Conservation (phyloP, 768 basidiomycete species). For the Suillus placidus region DNA sequence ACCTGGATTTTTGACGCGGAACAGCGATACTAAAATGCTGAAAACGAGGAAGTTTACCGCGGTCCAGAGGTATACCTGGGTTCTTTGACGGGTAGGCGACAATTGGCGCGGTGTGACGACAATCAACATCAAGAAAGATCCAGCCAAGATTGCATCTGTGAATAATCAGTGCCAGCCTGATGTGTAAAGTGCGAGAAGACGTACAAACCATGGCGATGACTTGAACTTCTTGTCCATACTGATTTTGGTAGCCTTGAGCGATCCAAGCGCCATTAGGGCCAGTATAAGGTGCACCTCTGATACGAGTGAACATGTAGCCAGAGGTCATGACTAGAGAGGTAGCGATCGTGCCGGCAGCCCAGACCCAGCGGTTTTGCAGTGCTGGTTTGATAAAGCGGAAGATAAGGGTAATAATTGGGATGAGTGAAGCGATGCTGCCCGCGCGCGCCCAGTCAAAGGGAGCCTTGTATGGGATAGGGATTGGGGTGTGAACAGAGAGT, state of each 20-base stretch:
- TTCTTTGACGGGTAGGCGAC: slow-evolving; percentile 73
- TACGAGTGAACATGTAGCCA: slow-evolving; percentile 96
- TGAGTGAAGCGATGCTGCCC: slow-evolving; percentile 46
- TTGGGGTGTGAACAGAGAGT: slow-evolving; percentile 73
- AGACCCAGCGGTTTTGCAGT: slow-evolving; percentile 73
- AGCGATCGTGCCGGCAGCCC: slow-evolving; percentile 66
- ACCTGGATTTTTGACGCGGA: slow-evolving; percentile 92
- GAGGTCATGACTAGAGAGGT: slow-evolving; percentile 84
- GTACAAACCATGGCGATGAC: slow-evolving; percentile 84
- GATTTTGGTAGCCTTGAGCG: slow-evolving; percentile 84
- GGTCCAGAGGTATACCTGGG: slow-evolving; percentile 91
- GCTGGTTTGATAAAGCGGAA: slow-evolving; percentile 67
- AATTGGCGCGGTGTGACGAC: slow-evolving; percentile 78
- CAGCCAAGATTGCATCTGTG: slow-evolving; percentile 82
- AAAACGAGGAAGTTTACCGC: slow-evolving; percentile 81
- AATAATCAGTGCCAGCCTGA: slow-evolving; percentile 13
- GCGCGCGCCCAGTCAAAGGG: slow-evolving; percentile 76
- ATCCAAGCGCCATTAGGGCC: slow-evolving; percentile 76
- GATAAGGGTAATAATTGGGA: slow-evolving; percentile 50
- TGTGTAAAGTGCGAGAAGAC: slow-evolving; percentile 35
- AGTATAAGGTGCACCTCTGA: slow-evolving; percentile 75
- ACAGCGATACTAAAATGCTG: slow-evolving; percentile 83
- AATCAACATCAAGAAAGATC: slow-evolving; percentile 78
- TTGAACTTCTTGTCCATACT: slow-evolving; percentile 91
- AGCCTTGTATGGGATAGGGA: slow-evolving; percentile 78